Evolutionary conservation across 2,329 filamentous ascomycete species (phyloP).

Genomic region (Elsinoe perseae): DNA sequence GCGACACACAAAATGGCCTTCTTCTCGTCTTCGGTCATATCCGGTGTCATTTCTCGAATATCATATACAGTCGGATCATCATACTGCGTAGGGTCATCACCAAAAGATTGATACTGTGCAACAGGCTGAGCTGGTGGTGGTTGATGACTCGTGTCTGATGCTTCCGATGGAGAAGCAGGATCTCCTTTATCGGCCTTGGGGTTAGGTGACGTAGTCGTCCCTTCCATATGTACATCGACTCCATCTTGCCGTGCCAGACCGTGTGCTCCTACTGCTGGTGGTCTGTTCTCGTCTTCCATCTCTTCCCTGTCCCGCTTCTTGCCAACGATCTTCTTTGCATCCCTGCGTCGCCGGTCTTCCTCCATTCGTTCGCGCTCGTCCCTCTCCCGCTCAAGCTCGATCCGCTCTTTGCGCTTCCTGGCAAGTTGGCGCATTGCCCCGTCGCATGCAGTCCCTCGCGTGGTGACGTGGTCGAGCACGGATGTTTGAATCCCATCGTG

Average conservation of each 20-base stretch:
- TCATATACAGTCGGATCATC: conserved; percentile 90
- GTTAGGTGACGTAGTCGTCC: conserved; percentile 34
- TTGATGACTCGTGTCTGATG: conserved; percentile 50
- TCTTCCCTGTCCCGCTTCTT: conserved; percentile 58
- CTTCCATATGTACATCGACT: conserved; percentile 48
- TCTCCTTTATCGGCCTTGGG: conserved; percentile 28
- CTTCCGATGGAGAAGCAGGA: conserved; percentile 54
- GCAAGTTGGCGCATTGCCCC: conserved; percentile 65
- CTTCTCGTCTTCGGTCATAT: conserved; percentile 77
- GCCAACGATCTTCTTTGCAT: conserved; percentile 25
- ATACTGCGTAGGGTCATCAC: conserved; percentile 84
- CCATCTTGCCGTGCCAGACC: conserved; percentile 58
- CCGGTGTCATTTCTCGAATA: conserved; percentile 65
- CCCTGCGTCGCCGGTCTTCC: conserved; percentile 35
- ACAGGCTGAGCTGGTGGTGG: conserved; percentile 53
- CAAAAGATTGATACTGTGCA: conserved; percentile 73
- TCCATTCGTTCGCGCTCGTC: conserved; percentile 46
- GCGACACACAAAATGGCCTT: conserved; percentile 83
- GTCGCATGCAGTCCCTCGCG: conserved; percentile 59
- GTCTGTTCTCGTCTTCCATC: conserved; percentile 48
- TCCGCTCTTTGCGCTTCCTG: conserved; percentile 54
- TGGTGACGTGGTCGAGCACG: conserved; percentile 36
- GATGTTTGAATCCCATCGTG: conserved; percentile 57
- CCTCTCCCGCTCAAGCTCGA: conserved; percentile 46
- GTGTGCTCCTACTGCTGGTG: conserved; percentile 55